Evolutionary conservation across 2,329 filamentous ascomycete species (phyloP), one percentile per base, ranked within the genome.

Genomic region (Dactylellina parvicollis): DNA sequence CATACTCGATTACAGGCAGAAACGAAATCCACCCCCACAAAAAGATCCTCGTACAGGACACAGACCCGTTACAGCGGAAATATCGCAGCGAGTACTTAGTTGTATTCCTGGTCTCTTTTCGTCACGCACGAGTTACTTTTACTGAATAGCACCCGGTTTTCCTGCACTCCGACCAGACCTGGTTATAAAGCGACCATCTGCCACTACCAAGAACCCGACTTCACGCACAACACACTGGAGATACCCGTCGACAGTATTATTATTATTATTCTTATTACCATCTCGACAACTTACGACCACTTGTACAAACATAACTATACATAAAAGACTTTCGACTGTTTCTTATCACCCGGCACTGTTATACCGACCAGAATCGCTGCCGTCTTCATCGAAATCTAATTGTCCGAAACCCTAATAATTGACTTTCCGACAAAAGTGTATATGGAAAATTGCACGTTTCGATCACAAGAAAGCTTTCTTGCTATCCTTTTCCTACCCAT

Each of bases 401-500:
- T 55, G 67, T 60, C 10, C 67, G 59, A 65, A 70, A 42, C 59
- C 32, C 16, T 64, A 60, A 47, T 12, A 64, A 34, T 59, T 47
- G 54, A 55, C 62, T 72, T 61, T 55, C 32, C 67, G 60, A 72
- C 67, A 70, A 59, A 72, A 72, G 67, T 72, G 67, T 72, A 72
- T 72, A 72, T 72, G 67, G 59, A 65, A 72, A 20, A 59, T 65
- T 72, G 67, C 67, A 52, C 47, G 67, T 60, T 65, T 60, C 67
- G 67, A 72, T 57, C 59, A 59, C 67, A 65, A 55, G 66, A 62
- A 65, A 72, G 59, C 60, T 49, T 65, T 38, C 52, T 72, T 61
- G 60, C 70, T 60, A 67, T 74, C 56, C 61, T 74, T 40, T 74
- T 74, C 70, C 52, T 74, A 61, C 70, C 62, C 7, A 66, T 67